Percentiles rank a stretch among this genome's conserved stretches.
These are phyloP conservation scores for Combretum micranthum DNA, from an alignment of 345 rosid genomes.

Conservation along the genomic window DNA sequence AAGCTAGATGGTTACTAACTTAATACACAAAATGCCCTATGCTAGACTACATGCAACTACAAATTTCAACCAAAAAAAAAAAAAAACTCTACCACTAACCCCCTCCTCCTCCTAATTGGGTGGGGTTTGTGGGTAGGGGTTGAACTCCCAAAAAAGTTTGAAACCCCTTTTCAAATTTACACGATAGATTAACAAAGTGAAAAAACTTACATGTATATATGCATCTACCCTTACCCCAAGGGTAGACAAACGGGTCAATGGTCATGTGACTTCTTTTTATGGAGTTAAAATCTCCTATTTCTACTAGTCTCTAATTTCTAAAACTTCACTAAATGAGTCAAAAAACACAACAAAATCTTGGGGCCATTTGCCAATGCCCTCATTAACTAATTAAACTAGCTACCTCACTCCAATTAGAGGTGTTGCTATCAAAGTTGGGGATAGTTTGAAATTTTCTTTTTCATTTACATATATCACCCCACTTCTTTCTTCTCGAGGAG, in stretches of 20 bases:
- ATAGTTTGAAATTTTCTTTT: neutral
- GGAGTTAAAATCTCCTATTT: neutral
- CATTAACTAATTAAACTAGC: constrained; percentile 1
- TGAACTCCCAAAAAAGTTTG: constrained; percentile 45
- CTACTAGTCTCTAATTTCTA: neutral
- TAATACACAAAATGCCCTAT: constrained; percentile 26
- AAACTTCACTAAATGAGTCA: neutral
- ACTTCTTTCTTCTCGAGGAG: neutral
- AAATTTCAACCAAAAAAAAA: constrained; percentile 1
- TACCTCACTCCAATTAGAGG: constrained; percentile 2
- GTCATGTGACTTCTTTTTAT: constrained; percentile 26
- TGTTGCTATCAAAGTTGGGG: constrained; percentile 5
- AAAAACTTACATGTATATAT: constrained; percentile 2
- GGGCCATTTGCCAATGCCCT: constrained; percentile 5
- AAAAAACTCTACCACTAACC: constrained; percentile 13
- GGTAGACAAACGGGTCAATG: constrained; percentile 20
- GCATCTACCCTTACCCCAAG: constrained; percentile 41
- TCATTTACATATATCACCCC: no score
- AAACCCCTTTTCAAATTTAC: constrained; percentile 51
- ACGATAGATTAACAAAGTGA: constrained; percentile 12
- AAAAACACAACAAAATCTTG: constrained; percentile 4
- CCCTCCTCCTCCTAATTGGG: no score
- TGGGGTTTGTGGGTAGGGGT: constrained; percentile 36
- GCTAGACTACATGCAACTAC: constrained; percentile 8
- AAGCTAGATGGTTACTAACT: constrained; percentile 3